Base-by-base conservation (phyloP, 768 basidiomycete genomes). In the Pluteus cervinus region DNA sequence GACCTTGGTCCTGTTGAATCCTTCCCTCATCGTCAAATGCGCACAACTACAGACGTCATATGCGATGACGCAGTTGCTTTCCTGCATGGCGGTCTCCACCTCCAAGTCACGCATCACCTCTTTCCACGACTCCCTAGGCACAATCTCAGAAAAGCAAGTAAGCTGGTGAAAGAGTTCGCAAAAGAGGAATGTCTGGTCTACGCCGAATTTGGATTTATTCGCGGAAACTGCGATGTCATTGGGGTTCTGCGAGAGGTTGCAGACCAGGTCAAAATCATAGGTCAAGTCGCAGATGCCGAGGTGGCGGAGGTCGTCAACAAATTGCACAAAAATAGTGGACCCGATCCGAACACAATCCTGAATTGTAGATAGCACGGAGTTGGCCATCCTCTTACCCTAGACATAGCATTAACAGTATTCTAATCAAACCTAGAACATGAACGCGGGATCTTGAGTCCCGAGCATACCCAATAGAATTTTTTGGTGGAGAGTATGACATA, bases 91-190 rank as follows among this genome's bases (percentile, higher is more conserved):
- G 96, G 96, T n/a, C 75, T 99, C 14, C 90, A 99, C 50, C 78
- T 98, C 9, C 96, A 99, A 60, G 89, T 97, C 29, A 91, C 94
- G 2, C 96, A 99, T 50, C 93, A 97, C 58, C 73, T 98, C 41
- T 97, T 97, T 67, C 96, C 96, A 14, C 81, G 96, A 8, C 69
- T 97, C 1, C 96, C 96, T 2, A 72, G 96, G 25, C 94, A 98
- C 68, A 92, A 96, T 55, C 72, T 99, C 37, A 75, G 78, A 24
- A 68, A 77, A 38, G 94, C 94, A 2, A 88, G 86, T 45, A 41
- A 71, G 21, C 66, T 93, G 15, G 92, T 96, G 37, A 94, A 91
- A 56, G 73, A 84, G 50, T 98, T 84, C 50, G 90, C 91, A 10
- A 67, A 74, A 47, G 86, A 94, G 53, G 81, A 90, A 44, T 86